Percentiles rank a stretch among this genome's conserved stretches.
Evolutionary conservation across 2,329 filamentous ascomycete species (phyloP).

Genomic region (Fusarium pseudoanthophilum): DNA sequence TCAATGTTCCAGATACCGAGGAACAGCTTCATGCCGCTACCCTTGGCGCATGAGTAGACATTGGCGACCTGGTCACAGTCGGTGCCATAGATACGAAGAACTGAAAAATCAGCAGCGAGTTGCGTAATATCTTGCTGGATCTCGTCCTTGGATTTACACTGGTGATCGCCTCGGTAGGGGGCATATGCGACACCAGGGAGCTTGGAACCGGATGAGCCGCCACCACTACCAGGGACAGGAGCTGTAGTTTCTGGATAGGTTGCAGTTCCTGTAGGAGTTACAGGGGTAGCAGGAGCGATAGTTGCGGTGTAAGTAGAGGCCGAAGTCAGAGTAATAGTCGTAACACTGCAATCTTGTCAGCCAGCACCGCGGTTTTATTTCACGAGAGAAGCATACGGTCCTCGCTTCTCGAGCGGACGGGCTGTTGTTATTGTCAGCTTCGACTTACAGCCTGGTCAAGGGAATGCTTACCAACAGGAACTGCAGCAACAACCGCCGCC

Average conservation of each 20-base stretch:
- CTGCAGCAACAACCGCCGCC: constrained; percentile 33
- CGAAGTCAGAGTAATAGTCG: constrained; percentile 29
- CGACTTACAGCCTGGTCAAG: background rate
- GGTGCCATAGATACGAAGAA: constrained; percentile 81
- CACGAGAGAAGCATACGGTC: constrained; percentile 21
- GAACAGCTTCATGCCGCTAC: constrained; percentile 76
- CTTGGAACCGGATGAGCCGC: constrained; percentile 5
- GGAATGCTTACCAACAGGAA: constrained; percentile 40
- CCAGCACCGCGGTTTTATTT: background rate
- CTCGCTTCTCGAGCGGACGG: constrained; percentile 22
- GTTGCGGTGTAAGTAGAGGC: constrained; percentile 35
- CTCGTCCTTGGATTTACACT: constrained; percentile 74
- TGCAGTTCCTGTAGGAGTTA: background rate
- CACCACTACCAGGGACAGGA: background rate
- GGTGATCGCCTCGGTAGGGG: constrained; percentile 61
- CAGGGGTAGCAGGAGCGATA: constrained; percentile 16
- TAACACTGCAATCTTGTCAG: constrained; percentile 14
- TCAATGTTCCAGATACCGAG: constrained; percentile 76
- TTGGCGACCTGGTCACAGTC: constrained; percentile 79
- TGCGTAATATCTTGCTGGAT: constrained; percentile 72
- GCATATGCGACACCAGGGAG: constrained; percentile 61
- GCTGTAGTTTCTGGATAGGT: background rate
- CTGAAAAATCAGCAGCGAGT: constrained; percentile 64
- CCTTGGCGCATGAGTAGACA: constrained; percentile 70
- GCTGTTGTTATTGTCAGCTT: constrained; percentile 14